These are phyloP conservation scores for Ophiosphaerella korrae DNA, from an alignment of 2,329 filamentous ascomycete species.

Conservation along the genomic window DNA sequence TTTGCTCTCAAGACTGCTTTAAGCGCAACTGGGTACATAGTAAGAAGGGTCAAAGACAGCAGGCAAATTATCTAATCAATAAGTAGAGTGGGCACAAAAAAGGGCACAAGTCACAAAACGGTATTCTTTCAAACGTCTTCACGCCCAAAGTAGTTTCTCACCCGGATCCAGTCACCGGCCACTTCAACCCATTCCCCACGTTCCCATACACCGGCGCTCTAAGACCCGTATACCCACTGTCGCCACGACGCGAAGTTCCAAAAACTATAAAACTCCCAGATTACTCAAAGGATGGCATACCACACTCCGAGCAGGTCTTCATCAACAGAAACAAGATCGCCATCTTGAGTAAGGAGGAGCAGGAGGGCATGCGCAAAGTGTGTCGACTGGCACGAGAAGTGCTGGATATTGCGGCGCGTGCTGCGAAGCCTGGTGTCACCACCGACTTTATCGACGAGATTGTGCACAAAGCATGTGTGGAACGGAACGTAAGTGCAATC, in stretches of 20 bases:
- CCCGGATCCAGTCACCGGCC: conserved; percentile 87
- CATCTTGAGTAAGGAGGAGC: conserved; percentile 77
- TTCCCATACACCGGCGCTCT: conserved; percentile 82
- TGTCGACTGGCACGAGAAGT: conserved; percentile 88
- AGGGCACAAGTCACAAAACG: conserved; percentile 80
- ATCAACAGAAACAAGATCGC: conserved; percentile 79
- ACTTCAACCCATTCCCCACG: conserved; percentile 89
- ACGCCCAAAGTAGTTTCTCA: conserved; percentile 84
- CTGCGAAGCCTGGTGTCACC: conserved; percentile 85
- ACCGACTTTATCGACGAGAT: conserved; percentile 95
- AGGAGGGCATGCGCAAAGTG: conserved; percentile 90
- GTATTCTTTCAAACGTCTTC: conserved; percentile 73
- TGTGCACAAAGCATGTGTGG: conserved; percentile 92
- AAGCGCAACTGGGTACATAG: conserved; percentile 91
- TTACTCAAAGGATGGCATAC: conserved; percentile 84
- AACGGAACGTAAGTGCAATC: conserved; percentile 74
- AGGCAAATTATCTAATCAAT: conserved; percentile 25
- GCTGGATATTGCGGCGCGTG: conserved; percentile 85
- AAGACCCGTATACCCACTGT: conserved; percentile 74
- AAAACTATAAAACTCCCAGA: conserved; percentile 82
- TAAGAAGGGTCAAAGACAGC: conserved; percentile 15
- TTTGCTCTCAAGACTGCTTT: conserved; percentile 98
- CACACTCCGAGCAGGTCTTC: conserved; percentile 67
- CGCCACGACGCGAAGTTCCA: conserved; percentile 62
- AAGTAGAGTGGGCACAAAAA: conserved; percentile 78